Base-by-base conservation (phyloP, 352 stramenopile genomes). In the Phytophthora nicotianae region DNA sequence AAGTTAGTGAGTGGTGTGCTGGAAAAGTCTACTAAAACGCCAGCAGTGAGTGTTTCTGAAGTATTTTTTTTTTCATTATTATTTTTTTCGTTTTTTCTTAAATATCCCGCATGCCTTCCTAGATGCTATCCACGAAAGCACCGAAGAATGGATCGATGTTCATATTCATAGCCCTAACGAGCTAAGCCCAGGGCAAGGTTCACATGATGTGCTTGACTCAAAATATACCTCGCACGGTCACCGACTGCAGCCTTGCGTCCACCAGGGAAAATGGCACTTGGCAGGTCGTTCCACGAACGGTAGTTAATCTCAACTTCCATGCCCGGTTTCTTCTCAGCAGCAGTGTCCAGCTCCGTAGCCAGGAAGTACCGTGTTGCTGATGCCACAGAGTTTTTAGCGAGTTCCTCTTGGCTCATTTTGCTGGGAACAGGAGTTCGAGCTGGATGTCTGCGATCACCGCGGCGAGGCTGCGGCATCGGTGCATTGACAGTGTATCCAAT, bases 341-440 rank as follows among this genome's bases (percentile, higher is more conserved):
- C 84, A 20, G 69, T 76, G 32, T 70, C 57, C 10, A 96, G 62
- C 58, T 95, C 85, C 8, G 88, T 96, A 2, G 82, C 88, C 11
- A 86, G 73, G 50, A 96, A 96, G 46, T 95, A 96, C 32, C 83
- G 74, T 4, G 83, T 80, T 9, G 84, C 81, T 2, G 82, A 84
- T 0, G 70, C 77, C 13, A 90, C 77, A 35, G 68, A 81, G 4
- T 65, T 83, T 27, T 61, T 55, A 0, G 81, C 72, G 3, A 79
- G 49, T 14, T 88, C 59, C 16, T 78, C 69, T 2, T 70, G 66
- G 5, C 29, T 33, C 40, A n/a, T 23, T 27, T n/a, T 60, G 3
- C 3, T 41, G 11, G 40, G 23, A 16, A 33, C 26, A 11, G 26
- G 11, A 29, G 50, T 7, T 57, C 50, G 56, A 51, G 40, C 49